Conservation (phyloP, 2,329 filamentous ascomycete species). For the Didymella pomorum region DNA sequence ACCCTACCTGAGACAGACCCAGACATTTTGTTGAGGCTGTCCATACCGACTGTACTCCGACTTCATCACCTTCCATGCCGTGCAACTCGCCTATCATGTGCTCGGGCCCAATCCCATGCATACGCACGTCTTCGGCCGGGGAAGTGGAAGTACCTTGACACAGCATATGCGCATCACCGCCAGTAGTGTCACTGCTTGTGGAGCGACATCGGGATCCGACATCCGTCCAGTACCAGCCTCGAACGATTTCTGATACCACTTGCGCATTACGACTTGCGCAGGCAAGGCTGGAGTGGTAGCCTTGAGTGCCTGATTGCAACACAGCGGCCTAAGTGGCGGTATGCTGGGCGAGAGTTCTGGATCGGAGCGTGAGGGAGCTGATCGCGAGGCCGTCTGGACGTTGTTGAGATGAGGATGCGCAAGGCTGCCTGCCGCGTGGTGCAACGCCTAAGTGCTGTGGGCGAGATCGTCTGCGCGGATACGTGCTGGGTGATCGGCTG, state of each 20-base stretch:
- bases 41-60: background rate
- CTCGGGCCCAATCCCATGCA: background rate
- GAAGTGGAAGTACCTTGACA: background rate
- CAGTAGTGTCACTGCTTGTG: background rate
- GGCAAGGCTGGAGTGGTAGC: background rate
- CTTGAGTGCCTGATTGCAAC: background rate
- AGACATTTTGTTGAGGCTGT: background rate
- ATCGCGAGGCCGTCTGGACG: background rate
- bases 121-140: conserved; percentile 2
- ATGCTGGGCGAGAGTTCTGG: background rate
- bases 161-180: conserved; percentile 3
- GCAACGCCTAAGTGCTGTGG: background rate
- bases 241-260: background rate
- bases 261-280: background rate
- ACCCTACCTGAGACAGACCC: background rate
- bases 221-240: background rate
- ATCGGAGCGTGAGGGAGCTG: background rate
- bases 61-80: background rate
- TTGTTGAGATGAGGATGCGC: background rate
- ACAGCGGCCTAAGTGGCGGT: background rate
- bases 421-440: conserved; percentile 1
- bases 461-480: background rate
- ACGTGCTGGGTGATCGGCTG: conserved; percentile 1
- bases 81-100: background rate
- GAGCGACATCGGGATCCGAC: background rate